Evolutionary conservation across 371 early-diverging fungal species (phyloP), one percentile per base, ranked within the genome.

Genomic region (Chytridium lagenaria): DNA sequence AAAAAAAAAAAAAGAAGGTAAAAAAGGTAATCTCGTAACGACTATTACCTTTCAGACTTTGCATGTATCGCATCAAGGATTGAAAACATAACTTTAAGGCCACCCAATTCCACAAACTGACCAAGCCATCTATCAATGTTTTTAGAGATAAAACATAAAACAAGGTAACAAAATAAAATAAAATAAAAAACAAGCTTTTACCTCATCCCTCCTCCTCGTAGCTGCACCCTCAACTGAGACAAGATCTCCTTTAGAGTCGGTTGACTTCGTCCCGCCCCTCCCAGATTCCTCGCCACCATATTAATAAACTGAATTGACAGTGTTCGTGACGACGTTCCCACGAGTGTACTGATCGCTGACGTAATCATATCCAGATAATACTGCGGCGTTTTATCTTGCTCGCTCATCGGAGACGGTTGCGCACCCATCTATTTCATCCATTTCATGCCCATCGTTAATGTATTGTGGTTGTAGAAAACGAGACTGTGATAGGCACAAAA

Each of bases 101-200:
- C 83, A 7, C 83, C 83, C 7, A 67, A 65, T 19, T 80, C 83
- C 10, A 80, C 44, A 59, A 82, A 82, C 7, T 74, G 50, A 10
- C 65, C 50, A 28, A 82, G 28, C 83, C 83, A 82, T 26, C 78
- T 74, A 34, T 23, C 31, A 50, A 44, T 1, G 26, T 34, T 65
- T 37, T 1, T 0, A 0, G 33, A 33, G 36, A 26, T 16, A 52
- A 26, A 26, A 23, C 12, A 28, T 37, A 12, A 59, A 61, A 36
- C 5, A 30, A 12, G 5, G 36, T 15, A 70, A 26, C 19, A 44
- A 12, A 44, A 44, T 44, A 12, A 67, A 23, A 67, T 7, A 26
- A 44, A 49, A 49, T 5, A 36, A 37, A n/a, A n/a, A 37, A 38
- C 22, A 0, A 1, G 12, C 44, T 19, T 3, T 23, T 23, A 73